Evolutionary conservation across 768 basidiomycete genomes (phyloP).

Genomic region (Rhodocollybia butyracea): DNA sequence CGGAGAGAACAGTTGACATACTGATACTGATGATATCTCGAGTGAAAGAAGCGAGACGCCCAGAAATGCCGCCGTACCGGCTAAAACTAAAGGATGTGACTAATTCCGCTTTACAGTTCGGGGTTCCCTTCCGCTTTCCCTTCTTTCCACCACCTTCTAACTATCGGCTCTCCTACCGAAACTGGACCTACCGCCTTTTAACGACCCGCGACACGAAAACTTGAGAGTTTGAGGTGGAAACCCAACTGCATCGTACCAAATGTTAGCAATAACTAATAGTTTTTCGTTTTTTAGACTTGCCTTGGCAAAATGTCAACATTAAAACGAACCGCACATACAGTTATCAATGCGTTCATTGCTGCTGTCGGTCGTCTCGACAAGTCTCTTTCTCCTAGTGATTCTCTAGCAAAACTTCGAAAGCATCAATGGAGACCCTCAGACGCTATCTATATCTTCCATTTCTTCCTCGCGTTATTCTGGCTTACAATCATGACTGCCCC

Average conservation of each 20-base stretch:
- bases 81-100: no score
- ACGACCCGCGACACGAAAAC: not conserved
- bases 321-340: not conserved
- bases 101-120: not conserved
- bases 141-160: not conserved
- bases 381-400: conserved; percentile 68
- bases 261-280: not conserved
- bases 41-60: not conserved
- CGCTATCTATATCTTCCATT: conserved; percentile 61
- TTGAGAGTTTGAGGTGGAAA: not conserved
- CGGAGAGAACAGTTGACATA: not conserved
- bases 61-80: not conserved
- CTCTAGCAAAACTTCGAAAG: conserved; percentile 52
- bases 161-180: not conserved
- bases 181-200: not conserved
- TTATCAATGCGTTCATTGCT: conserved; percentile 46
- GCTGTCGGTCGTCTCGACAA: conserved; percentile 72
- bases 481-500: conserved; percentile 68
- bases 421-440: conserved; percentile 59
- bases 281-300: no score
- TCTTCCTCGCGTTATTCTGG: conserved; percentile 66
- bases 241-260: not conserved
- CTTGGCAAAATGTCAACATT: not conserved
- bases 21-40: no score
- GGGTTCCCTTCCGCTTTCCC: not conserved